A percentile compares a stretch with the other conserved stretches of the same genome.
These are phyloP conservation scores for Suhomyces pyralidae DNA, from an alignment of 805 yeast genomes.

Conservation along the genomic window DNA sequence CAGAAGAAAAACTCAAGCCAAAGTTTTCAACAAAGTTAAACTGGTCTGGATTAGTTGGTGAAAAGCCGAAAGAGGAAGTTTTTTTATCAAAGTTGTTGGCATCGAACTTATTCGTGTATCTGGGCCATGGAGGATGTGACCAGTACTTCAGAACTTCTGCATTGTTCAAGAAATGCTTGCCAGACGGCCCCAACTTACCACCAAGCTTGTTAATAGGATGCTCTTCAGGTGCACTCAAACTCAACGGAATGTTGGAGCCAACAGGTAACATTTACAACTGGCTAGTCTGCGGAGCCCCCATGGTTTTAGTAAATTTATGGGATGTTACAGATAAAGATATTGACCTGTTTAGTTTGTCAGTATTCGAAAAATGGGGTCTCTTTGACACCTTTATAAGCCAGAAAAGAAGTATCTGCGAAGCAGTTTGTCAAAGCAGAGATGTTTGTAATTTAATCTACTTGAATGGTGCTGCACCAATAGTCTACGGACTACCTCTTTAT, in stretches of 20 bases:
- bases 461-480: conserved; percentile 91
- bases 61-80: conserved; percentile 54
- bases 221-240: conserved; percentile 70
- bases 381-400: conserved; percentile 11
- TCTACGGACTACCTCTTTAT: conserved; percentile 78
- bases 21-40: conserved; percentile 35
- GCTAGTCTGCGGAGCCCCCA: conserved; percentile 75
- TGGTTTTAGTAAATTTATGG: conserved; percentile 87
- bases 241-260: conserved; percentile 62
- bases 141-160: conserved; percentile 62
- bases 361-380: conserved; percentile 69
- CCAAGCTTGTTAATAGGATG: conserved; percentile 82
- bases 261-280: conserved; percentile 76
- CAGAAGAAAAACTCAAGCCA: conserved; percentile 56
- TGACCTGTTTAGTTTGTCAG: conserved; percentile 64
- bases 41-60: conserved; percentile 57
- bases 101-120: conserved; percentile 58
- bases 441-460: conserved; percentile 67
- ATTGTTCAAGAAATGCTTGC: conserved; percentile 29
- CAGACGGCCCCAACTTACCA: conserved; percentile 43
- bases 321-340: conserved; percentile 96
- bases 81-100: conserved; percentile 42
- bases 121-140: conserved; percentile 98
- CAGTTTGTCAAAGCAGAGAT: conserved; percentile 61
- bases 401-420: conserved; percentile 45